These are phyloP conservation scores for Coelastrella sp. DNA, from an alignment of 139 green algal genomes.

Conservation along the genomic window DNA sequence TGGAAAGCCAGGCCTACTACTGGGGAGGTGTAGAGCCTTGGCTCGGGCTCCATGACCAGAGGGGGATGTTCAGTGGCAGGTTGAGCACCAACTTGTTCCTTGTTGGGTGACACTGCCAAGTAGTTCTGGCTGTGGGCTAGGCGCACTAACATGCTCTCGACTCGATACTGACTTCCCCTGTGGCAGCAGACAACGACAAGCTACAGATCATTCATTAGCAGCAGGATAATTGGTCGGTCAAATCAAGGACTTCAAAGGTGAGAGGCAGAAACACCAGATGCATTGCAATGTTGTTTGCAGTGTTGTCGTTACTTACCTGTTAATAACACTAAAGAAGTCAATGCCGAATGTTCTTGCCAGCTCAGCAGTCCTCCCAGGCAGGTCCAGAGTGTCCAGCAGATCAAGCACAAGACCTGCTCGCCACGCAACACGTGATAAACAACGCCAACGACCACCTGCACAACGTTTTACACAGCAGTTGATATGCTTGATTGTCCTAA, in stretches of 20 bases:
- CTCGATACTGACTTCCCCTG: slow-evolving; percentile 93
- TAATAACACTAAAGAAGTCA: slow-evolving; percentile 91
- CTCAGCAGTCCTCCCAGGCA: slow-evolving; percentile 67
- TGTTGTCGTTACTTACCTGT: slow-evolving; percentile 59
- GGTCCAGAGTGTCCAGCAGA: slow-evolving; percentile 92
- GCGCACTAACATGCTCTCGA: slow-evolving; percentile 94
- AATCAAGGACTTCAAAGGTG: too few relatives aligned
- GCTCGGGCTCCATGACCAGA: too few relatives aligned
- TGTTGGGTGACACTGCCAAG: slow-evolving; percentile 80
- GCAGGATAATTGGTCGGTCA: too few relatives aligned
- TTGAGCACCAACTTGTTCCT: slow-evolving; percentile 89
- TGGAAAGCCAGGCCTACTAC: too few relatives aligned
- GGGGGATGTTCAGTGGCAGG: slow-evolving; percentile 94
- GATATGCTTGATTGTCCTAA: too few relatives aligned
- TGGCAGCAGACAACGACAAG: too few relatives aligned
- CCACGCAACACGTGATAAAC: slow-evolving; percentile 51
- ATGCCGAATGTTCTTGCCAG: slow-evolving; percentile 89
- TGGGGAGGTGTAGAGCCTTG: too few relatives aligned
- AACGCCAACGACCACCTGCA: slow-evolving; percentile 66
- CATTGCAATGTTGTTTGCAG: too few relatives aligned
- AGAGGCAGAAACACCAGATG: too few relatives aligned
- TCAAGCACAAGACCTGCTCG: slow-evolving; percentile 76
- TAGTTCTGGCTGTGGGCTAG: slow-evolving; percentile 97
- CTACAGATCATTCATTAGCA: too few relatives aligned
- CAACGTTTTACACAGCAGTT: neutral